Base-by-base conservation (phyloP, 192 early-diverging fungal genomes). In the Pilobolus umbonatus region DNA sequence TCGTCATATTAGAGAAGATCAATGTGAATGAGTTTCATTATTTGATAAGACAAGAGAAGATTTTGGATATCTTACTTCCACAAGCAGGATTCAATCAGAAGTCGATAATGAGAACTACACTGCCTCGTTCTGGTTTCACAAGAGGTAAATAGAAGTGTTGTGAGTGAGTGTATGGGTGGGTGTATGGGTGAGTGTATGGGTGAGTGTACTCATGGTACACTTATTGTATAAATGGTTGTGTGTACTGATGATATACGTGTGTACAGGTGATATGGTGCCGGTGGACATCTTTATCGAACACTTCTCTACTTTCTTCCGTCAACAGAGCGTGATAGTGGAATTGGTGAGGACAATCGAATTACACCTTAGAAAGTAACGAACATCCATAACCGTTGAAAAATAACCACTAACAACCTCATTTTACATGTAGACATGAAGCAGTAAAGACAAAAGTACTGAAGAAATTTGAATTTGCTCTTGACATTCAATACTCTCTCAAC, bases 111-210 rank as follows among this genome's bases (percentile, higher is more conserved):
- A 49, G 57, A 21, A 57, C 50, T 12, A 55, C 49, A 31, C 55
- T 69, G 17, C 61, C 61, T 24, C 61, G 61, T n/a, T 47, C 24
- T 48, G 67, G 67, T 49, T 69, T 53, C 42, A 69, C 67, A 57
- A 48, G 67, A 63, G 67, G 67, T 69, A 60, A 52, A 32, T 39
- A 57, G 17, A 51, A 61, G 26, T 24, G 19, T n/a, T 12, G 11
- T 58, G n/a, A n/a, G n/a, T n/a, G n/a, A n/a, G n/a, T n/a, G n/a
- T n/a, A n/a, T n/a, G n/a, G n/a, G n/a, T n/a, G n/a, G n/a, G n/a
- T n/a, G n/a, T n/a, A n/a, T n/a, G n/a, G n/a, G n/a, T n/a, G n/a
- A n/a, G n/a, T n/a, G n/a, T n/a, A n/a, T n/a, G n/a, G n/a, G n/a
- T n/a, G n/a, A n/a, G n/a, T n/a, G n/a, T n/a, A n/a, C n/a, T n/a